Evolutionary conservation across 2,329 filamentous ascomycete genomes (phyloP), one percentile per base, ranked within the genome.

Genomic region (Beauveria rudraprayagi): DNA sequence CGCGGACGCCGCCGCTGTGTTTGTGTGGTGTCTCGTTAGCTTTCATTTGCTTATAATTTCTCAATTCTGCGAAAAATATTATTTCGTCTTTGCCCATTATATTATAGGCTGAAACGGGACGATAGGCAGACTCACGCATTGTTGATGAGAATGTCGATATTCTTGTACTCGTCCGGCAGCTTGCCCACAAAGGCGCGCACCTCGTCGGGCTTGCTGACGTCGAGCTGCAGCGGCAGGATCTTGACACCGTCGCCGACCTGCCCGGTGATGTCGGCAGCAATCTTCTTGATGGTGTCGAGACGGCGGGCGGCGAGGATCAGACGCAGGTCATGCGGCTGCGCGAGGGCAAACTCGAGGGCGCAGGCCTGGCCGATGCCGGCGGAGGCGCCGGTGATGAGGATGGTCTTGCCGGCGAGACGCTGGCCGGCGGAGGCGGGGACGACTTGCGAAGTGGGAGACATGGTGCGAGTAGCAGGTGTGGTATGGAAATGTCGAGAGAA

Each of bases 291-390:
- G 0, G 82, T 80, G 68, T 97, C 92, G 67, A 92, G 76, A 54
- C 94, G 85, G 30, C 94, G 85, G n/a, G 94, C 94, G 7, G 94
- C 94, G 62, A 97, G 76, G 67, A 97, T 86, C 56, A 99, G 81
- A 72, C 89, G 91, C 66, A 97, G 80, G 22, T 89, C 83, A 61
- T 86, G 82, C 8, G 91, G 91, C 24, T 89, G 83, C 2, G 92
- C 93, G 61, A 91, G 86, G 28, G 94, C 94, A 71, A 97, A 99
- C 75, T 97, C 94, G 66, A 94, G 79, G n/a, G 93, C 94, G 19
- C 84, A 88, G 67, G 83, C 85, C 61, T 83, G 84, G 26, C 94
- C 94, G 74, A 99, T 97, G 64, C 94, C 94, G 22, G 91, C 95
- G 4, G 89, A 94, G 37, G 94, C 94, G 61, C 94, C 94, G 5